Evolutionary conservation across 2,329 filamentous ascomycete species (phyloP).

Genomic region (Periglandula ipomoeae): DNA sequence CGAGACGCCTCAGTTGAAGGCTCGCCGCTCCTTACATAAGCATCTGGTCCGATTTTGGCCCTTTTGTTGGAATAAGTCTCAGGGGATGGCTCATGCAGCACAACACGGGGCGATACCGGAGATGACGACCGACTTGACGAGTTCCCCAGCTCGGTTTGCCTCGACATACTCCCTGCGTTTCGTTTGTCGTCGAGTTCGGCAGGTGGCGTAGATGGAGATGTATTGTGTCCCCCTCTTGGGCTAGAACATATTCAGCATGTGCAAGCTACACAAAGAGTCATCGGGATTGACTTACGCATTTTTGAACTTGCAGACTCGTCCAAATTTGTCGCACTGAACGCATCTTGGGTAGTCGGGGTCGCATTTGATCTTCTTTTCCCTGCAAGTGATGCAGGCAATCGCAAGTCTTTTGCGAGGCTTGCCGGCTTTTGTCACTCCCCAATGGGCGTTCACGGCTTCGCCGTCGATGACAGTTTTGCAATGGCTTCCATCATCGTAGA

Average conservation of each 20-base stretch:
- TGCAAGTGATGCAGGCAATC: constrained; percentile 85
- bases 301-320: constrained; percentile 74
- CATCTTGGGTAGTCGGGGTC: constrained; percentile 83
- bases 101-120: constrained; percentile 37
- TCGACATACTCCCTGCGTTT: constrained; percentile 13
- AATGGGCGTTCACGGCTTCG: constrained; percentile 78
- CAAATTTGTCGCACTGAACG: constrained; percentile 86
- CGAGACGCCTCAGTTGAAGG: constrained; percentile 19
- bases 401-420: constrained; percentile 86
- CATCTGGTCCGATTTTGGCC: constrained; percentile 37
- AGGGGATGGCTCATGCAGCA: constrained; percentile 22
- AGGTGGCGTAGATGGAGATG: constrained; percentile 43
- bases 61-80: constrained; percentile 42
- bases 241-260: constrained; percentile 22
- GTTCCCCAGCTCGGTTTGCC: constrained; percentile 24
- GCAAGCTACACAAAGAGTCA: neutral
- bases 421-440: constrained; percentile 89
- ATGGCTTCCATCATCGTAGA: constrained; percentile 77
- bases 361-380: constrained; percentile 97
- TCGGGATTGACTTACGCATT: constrained; percentile 60
- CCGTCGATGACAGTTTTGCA: constrained; percentile 80
- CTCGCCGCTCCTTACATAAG: constrained; percentile 30
- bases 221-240: constrained; percentile 49
- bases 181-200: constrained; percentile 39
- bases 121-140: constrained; percentile 36